Evolutionary conservation across 192 early-diverging fungal species (phyloP), one percentile per base, ranked within the genome.

Genomic region (Gaertneriomyces semiglobifer): DNA sequence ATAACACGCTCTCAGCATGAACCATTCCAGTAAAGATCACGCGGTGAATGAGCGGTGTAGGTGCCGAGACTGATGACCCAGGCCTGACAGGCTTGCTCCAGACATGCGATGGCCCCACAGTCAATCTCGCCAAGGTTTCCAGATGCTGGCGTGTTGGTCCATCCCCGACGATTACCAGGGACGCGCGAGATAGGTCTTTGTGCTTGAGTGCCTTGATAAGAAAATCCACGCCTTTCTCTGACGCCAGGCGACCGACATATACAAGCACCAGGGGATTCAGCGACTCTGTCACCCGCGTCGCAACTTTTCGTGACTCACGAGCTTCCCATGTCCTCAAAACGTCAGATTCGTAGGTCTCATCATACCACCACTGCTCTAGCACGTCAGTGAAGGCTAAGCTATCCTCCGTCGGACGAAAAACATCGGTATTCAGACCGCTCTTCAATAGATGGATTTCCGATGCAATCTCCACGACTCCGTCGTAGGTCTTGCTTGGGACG

Each of bases 11-110:
- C 53, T 83, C 81, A 60, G 67, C 41, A 4, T 59, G 53, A 43
- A 83, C 70, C 79, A 81, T 79, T 50, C 81, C 81, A 42, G 75
- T 73, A 63, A 83, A 83, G 40, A 78, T 63, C 6, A 83, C 67
- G 20, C 81, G 72, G 20, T 75, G 59, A 0, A 47, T 40, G 54
- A 19, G n/a, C 39, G 63, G 12, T 45, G 59, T 20, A 18, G 60
- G 14, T 7, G 44, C 20, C 18, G 25, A 38, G 53, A 16, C 19
- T 53, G 10, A 7, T 39, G 58, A 18, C 10, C 42, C 19, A 20
- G 41, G 20, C 1, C 4, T 71, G 42, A 51, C 33, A 42, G 45
- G 46, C 5, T 33, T 56, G 5, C 71, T 63, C 61, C 71, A 75
- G 19, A 82, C 80, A 18, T 52, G 25, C 0, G 56, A 44, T 6